Conservation (phyloP, 2,329 filamentous ascomycete species). For the Paracoccidioides brasiliensis region DNA sequence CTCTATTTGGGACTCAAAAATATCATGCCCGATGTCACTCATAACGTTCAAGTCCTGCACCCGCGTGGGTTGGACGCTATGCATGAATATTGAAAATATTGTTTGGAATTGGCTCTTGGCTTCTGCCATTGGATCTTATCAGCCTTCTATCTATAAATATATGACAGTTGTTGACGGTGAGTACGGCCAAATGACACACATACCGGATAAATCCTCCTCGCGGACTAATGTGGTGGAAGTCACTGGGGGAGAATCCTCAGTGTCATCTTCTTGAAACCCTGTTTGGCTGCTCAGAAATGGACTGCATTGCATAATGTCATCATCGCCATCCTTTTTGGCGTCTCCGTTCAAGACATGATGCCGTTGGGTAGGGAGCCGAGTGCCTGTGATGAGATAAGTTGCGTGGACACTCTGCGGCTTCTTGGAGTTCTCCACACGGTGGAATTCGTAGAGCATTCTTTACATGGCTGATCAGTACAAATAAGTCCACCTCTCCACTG, state of each 20-base stretch:
- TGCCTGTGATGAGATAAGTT: slow-evolving; percentile 78
- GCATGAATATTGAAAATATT: slow-evolving; percentile 72
- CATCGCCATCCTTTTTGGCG: slow-evolving; percentile 43
- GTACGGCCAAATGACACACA: slow-evolving; percentile 8
- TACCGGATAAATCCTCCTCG: slow-evolving; percentile 61
- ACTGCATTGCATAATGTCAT: slow-evolving; percentile 53
- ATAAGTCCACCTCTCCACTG: no score
- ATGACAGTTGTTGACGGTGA: not conserved
- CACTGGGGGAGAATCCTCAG: slow-evolving; percentile 34
- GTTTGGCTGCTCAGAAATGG: slow-evolving; percentile 55
- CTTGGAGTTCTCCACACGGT: slow-evolving; percentile 62
- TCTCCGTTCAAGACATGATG: slow-evolving; percentile 25
- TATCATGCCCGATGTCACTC: slow-evolving; percentile 54
- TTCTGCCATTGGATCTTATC: slow-evolving; percentile 34
- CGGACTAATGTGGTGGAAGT: slow-evolving; percentile 53
- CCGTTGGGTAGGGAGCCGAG: slow-evolving; percentile 34
- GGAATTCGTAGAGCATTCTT: slow-evolving; percentile 80
- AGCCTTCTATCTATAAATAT: not conserved
- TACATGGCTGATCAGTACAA: not conserved
- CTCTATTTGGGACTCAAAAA: slow-evolving; percentile 45
- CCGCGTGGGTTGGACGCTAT: slow-evolving; percentile 63
- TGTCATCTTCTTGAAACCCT: slow-evolving; percentile 37
- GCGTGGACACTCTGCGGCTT: slow-evolving; percentile 67
- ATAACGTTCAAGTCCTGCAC: slow-evolving; percentile 61
- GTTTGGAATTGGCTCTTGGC: slow-evolving; percentile 54